Evolutionary conservation across 2,329 filamentous ascomycete species (phyloP).

Genomic region (Coccinonectria pachysandricola): DNA sequence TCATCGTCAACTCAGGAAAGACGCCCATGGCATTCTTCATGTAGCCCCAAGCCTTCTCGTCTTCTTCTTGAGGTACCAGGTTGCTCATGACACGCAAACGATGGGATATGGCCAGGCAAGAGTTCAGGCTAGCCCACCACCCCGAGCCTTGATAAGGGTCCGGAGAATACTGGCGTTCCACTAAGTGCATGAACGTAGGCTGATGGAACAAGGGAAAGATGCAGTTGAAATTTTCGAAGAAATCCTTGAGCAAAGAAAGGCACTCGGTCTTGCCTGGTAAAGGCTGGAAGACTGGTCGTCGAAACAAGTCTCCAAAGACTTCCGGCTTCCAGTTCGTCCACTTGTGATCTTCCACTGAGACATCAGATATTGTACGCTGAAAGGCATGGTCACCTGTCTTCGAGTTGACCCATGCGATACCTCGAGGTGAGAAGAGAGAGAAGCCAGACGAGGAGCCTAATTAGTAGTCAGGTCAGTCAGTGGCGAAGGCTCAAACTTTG

Average conservation of each 20-base stretch:
- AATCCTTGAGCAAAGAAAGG: conserved; percentile 80
- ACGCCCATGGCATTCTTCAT: conserved; percentile 95
- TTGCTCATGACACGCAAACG: conserved; percentile 93
- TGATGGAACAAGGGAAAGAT: conserved; percentile 97
- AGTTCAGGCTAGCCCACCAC: conserved; percentile 97
- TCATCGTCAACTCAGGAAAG: conserved; percentile 85
- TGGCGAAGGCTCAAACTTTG: background rate
- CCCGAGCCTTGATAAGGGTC: conserved; percentile 92
- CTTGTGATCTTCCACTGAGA: conserved; percentile 87
- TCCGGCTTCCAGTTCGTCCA: conserved; percentile 99
- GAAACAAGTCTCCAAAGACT: conserved; percentile 87
- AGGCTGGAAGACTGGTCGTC: conserved; percentile 70
- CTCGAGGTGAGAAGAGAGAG: conserved; percentile 96
- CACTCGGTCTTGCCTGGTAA: conserved; percentile 82
- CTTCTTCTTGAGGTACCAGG: conserved; percentile 79
- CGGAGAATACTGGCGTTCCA: conserved; percentile 84
- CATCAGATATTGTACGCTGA: conserved; percentile 84
- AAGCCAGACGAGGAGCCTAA: conserved; percentile 91
- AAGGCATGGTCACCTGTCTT: conserved; percentile 96
- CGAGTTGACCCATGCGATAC: conserved; percentile 96
- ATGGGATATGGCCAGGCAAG: conserved; percentile 86
- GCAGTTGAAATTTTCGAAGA: conserved; percentile 98
- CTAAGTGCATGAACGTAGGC: conserved; percentile 95
- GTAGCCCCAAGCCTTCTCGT: conserved; percentile 89
- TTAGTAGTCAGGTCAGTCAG: conserved; percentile 9